Conservation (phyloP, 192 early-diverging fungal genomes). For the Oehlia diaphana region DNA sequence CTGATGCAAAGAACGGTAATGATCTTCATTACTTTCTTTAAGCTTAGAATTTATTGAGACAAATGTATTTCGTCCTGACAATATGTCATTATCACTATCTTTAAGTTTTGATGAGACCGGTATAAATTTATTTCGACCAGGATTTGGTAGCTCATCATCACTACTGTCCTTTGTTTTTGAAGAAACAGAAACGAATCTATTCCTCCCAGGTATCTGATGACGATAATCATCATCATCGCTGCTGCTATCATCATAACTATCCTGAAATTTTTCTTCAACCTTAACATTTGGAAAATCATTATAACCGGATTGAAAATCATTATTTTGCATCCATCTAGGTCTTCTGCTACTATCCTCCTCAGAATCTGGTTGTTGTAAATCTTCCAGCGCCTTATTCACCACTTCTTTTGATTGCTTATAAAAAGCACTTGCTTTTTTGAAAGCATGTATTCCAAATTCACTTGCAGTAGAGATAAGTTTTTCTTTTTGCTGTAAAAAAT, state of each 20-base stretch:
- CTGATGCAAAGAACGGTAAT: not conserved
- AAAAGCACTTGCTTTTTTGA: conserved; percentile 66
- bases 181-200: not conserved
- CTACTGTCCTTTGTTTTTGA: not conserved
- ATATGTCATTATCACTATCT: not conserved
- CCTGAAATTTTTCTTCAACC: conserved; percentile 9
- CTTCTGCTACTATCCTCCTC: conserved; percentile 30
- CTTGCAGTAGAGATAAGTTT: conserved; percentile 56
- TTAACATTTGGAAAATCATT: conserved; percentile 35
- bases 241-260: conserved; percentile 22
- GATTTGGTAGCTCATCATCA: not conserved
- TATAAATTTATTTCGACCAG: not conserved
- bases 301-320: conserved; percentile 25
- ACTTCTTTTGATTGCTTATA: conserved; percentile 63
- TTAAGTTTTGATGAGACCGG: not conserved
- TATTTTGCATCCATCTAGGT: conserved; percentile 41
- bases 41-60: not conserved
- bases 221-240: conserved; percentile 20
- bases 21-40: not conserved
- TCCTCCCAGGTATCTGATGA: not conserved
- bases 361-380: conserved; percentile 52
- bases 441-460: conserved; percentile 59
- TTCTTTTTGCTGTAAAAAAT: conserved; percentile 51
- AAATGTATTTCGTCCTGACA: not conserved
- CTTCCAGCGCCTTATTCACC: conserved; percentile 60